These are phyloP conservation scores for Malus orientalis DNA, from an alignment of 306 rosid genomes.

Conservation along the genomic window DNA sequence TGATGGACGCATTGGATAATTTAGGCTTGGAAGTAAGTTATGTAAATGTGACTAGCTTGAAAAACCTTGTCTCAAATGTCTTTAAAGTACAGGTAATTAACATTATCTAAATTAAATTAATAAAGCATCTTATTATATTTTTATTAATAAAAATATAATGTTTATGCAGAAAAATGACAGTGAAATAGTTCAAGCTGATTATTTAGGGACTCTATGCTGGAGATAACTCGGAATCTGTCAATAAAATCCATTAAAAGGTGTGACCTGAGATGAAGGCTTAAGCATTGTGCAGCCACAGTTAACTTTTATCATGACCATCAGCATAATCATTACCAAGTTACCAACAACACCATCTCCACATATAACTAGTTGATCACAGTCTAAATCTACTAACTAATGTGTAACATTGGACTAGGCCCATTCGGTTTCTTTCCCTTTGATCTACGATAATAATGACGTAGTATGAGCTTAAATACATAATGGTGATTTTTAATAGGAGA, in stretches of 20 bases:
- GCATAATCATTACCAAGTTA: too few relatives aligned
- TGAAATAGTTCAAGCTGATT: conserved; percentile 58
- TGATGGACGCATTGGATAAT: conserved; percentile 63
- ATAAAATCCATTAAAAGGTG: conserved; percentile 34
- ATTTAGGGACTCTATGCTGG: conserved; percentile 45
- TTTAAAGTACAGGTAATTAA: conserved; percentile 52
- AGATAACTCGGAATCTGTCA: conserved; percentile 25
- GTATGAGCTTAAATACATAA: too few relatives aligned
- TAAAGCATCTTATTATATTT: too few relatives aligned
- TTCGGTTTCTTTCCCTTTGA: too few relatives aligned
- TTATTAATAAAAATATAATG: background rate
- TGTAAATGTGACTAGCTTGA: conserved; percentile 70
- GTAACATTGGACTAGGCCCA: too few relatives aligned
- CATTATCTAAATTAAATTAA: too few relatives aligned
- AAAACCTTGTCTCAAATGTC: conserved; percentile 52
- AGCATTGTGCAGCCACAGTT: conserved; percentile 27
- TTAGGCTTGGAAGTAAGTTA: conserved; percentile 58
- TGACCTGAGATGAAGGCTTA: conserved; percentile 37
- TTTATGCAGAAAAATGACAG: conserved; percentile 42
- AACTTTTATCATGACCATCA: conserved; percentile 16
- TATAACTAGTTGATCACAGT: too few relatives aligned
- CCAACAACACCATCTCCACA: too few relatives aligned
- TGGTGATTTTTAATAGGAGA: too few relatives aligned
- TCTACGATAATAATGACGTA: too few relatives aligned
- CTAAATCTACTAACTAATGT: too few relatives aligned